These are phyloP conservation scores for Fonsecaea pedrosoi DNA, from an alignment of 2,329 filamentous ascomycete genomes.

Conservation along the genomic window DNA sequence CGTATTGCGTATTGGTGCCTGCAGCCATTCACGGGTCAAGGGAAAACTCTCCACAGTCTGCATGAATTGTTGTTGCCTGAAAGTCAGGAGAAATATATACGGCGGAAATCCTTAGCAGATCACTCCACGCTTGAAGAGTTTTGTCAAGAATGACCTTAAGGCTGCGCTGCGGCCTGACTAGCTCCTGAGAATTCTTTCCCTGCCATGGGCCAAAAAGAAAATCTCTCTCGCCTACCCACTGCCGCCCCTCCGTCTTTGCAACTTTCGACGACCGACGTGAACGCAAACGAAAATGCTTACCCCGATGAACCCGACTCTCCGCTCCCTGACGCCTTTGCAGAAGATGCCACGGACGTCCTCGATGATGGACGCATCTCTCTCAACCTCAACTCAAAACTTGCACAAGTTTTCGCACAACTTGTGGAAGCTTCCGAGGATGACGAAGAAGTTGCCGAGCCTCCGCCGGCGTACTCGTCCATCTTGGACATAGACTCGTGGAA, in stretches of 20 bases:
- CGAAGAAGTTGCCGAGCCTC: conserved; percentile 28
- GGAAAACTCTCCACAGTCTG: neutral
- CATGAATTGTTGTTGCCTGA: neutral
- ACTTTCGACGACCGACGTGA: neutral
- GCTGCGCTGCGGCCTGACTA: neutral
- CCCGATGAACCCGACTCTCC: conserved; percentile 19
- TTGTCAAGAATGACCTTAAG: neutral
- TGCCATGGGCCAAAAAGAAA: conserved; percentile 12
- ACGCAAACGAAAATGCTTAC: conserved; percentile 2
- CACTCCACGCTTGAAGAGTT: neutral
- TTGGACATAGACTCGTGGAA: conserved; percentile 18
- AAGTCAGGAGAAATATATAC: neutral
- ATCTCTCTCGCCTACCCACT: neutral
- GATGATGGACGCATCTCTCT: conserved; percentile 40
- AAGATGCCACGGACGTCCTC: conserved; percentile 20
- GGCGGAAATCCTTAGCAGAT: neutral
- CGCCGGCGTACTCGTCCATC: conserved; percentile 35
- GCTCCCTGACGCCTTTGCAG: conserved; percentile 11
- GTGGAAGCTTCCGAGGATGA: conserved; percentile 27
- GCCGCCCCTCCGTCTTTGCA: neutral
- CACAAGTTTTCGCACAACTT: conserved; percentile 31
- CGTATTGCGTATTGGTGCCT: neutral
- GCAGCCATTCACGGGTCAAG: neutral
- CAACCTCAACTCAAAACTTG: conserved; percentile 37
- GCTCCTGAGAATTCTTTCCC: neutral